Percentiles rank a stretch among this genome's conserved stretches.
phyloP scores from a whole-genome alignment of 192 early-diverging fungal genomes.

The Backusella circina region DNA sequence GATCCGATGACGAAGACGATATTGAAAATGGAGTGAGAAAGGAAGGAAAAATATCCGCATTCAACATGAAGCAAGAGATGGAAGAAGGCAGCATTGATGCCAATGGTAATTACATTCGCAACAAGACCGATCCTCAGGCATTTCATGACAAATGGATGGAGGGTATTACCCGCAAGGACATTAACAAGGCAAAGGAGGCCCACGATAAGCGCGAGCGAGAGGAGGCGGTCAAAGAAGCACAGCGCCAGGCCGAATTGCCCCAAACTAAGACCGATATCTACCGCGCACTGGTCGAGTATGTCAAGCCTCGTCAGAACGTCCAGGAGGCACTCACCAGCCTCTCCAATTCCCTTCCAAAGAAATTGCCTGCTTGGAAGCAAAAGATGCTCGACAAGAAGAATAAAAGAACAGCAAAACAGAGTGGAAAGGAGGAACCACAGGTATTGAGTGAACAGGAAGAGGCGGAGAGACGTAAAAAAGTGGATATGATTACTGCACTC shows the following conservation, averaged over 20 bases:
- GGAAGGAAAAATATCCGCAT: slow-evolving; percentile 58
- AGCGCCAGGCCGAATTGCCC: slow-evolving; percentile 32
- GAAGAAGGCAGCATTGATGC: slow-evolving; percentile 69
- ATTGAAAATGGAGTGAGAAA: slow-evolving; percentile 40
- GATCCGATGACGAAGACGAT: slow-evolving; percentile 49
- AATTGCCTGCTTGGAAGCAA: slow-evolving; percentile 35
- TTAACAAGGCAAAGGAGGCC: slow-evolving; percentile 49
- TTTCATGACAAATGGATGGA: slow-evolving; percentile 75
- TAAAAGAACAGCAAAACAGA: slow-evolving; percentile 30
- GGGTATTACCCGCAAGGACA: slow-evolving; percentile 55
- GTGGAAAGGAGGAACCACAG: slow-evolving; percentile 3
- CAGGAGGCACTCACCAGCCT: slow-evolving; percentile 55
- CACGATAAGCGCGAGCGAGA: slow-evolving; percentile 42
- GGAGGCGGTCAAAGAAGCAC: slow-evolving; percentile 44
- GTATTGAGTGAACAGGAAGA: slow-evolving; percentile 34
- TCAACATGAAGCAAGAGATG: slow-evolving; percentile 75
- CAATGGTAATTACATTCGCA: slow-evolving; percentile 67
- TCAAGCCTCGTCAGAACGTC: slow-evolving; percentile 59
- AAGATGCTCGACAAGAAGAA: slow-evolving; percentile 31
- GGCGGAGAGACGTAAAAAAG: slow-evolving; percentile 35
- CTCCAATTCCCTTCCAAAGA: slow-evolving; percentile 40
- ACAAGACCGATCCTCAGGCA: slow-evolving; percentile 62
- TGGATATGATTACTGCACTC: slow-evolving; percentile 65
- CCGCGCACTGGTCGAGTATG: slow-evolving; percentile 49
- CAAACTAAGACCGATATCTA: slow-evolving; percentile 57